These are phyloP conservation scores for Lathyrus tuberosus DNA, from an alignment of 306 rosid genomes.

Conservation along the genomic window DNA sequence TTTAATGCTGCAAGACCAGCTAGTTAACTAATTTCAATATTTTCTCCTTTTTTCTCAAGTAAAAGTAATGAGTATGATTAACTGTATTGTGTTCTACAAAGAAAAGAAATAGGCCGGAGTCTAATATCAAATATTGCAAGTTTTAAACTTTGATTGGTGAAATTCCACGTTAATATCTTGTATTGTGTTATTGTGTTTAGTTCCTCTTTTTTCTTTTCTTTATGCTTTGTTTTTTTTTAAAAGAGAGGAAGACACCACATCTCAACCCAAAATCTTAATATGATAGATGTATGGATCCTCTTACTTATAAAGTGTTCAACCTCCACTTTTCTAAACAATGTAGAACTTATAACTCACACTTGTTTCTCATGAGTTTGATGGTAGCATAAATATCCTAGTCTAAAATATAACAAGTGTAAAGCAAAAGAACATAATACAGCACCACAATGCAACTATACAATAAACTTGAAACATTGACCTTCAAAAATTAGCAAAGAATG, in stretches of 20 bases:
- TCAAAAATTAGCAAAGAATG: conserved; percentile 46
- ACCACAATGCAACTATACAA: conserved; percentile 36
- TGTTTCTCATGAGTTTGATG: background rate
- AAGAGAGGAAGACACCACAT: no score
- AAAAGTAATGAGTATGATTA: background rate
- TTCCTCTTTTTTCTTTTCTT: no score
- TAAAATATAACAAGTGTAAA: conserved; percentile 18
- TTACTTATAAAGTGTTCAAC: no score
- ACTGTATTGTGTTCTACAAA: background rate
- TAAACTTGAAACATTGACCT: conserved; percentile 40
- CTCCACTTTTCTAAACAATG: no score
- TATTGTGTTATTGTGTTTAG: no score
- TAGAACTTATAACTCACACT: no score
- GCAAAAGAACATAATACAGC: conserved; percentile 36
- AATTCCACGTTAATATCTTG: no score
- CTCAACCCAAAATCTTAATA: no score
- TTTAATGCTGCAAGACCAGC: background rate
- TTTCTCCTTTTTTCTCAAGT: background rate
- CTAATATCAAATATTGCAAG: background rate
- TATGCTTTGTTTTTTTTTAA: no score
- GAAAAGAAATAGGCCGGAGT: background rate
- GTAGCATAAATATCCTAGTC: conserved; percentile 19
- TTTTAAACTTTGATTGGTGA: background rate
- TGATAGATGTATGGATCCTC: no score
- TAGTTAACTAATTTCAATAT: background rate